Conservation (phyloP, 78 protist genomes). For the Dictyostelium firmibasis region DNA sequence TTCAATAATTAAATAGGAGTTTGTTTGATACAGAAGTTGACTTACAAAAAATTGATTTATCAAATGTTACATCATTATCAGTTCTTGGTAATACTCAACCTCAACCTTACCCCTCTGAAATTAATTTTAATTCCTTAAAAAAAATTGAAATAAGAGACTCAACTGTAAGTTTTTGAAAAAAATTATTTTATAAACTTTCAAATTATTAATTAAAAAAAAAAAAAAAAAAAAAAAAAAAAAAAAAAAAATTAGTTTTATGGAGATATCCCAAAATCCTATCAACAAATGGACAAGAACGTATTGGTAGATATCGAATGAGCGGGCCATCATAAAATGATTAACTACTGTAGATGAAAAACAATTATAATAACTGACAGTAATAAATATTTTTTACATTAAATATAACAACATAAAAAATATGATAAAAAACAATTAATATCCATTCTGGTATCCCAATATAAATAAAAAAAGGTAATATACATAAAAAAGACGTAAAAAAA, state of each 20-base stretch:
- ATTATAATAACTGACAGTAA: neutral
- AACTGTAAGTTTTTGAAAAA: neutral
- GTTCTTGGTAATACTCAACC: neutral
- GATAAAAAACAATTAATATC: too few relatives aligned
- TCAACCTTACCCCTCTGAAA: neutral
- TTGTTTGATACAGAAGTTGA: neutral
- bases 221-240: too few relatives aligned
- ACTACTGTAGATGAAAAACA: neutral
- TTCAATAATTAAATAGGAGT: neutral
- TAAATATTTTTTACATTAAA: too few relatives aligned
- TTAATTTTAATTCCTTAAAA: neutral
- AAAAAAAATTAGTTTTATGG: neutral
- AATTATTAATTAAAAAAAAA: too few relatives aligned
- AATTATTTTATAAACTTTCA: too few relatives aligned
- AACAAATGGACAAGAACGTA: neutral
- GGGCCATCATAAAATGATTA: neutral
- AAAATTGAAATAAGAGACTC: neutral
- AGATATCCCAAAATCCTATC: neutral
- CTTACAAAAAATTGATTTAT: neutral
- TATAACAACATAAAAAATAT: too few relatives aligned
- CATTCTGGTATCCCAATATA: too few relatives aligned
- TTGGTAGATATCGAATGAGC: neutral
- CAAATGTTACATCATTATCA: neutral
- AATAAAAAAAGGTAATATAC: too few relatives aligned
- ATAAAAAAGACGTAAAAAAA: too few relatives aligned